Evolutionary conservation across 1,284 basidiomycete genomes (phyloP).

Genomic region (Butyriboletus appendiculatus): DNA sequence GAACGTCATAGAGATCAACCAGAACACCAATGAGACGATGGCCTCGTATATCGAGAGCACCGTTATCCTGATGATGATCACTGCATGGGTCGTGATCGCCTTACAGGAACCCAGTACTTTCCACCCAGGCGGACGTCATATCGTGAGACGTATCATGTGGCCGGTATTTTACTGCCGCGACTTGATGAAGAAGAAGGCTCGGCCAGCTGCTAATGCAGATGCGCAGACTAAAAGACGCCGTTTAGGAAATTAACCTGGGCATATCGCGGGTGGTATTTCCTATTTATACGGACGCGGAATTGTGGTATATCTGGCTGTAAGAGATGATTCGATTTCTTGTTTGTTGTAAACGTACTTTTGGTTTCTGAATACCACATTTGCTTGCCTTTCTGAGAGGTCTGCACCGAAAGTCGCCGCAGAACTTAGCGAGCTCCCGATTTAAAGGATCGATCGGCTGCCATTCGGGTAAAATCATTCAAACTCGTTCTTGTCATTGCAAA

Average conservation of each 20-base stretch:
- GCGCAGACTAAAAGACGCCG: no score
- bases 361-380: no score
- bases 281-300: background rate
- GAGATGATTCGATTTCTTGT: no score
- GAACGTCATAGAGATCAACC: conserved; percentile 43
- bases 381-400: no score
- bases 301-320: no score
- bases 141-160: conserved; percentile 21
- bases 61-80: conserved; percentile 47
- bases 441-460: no score
- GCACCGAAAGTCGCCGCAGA: no score
- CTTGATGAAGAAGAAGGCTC: background rate
- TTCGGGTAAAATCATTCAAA: no score
- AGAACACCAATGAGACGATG: conserved; percentile 36
- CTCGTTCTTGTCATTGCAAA: no score
- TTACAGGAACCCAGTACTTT: conserved; percentile 30
- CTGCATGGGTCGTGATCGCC: conserved; percentile 48
- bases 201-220: no score
- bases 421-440: no score
- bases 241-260: background rate
- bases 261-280: background rate
- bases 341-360: no score
- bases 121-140: conserved; percentile 11
- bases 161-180: conserved; percentile 14
- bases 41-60: conserved; percentile 44